Evolutionary conservation across 768 basidiomycete genomes (phyloP).

Genomic region (Grammothele lineata): DNA sequence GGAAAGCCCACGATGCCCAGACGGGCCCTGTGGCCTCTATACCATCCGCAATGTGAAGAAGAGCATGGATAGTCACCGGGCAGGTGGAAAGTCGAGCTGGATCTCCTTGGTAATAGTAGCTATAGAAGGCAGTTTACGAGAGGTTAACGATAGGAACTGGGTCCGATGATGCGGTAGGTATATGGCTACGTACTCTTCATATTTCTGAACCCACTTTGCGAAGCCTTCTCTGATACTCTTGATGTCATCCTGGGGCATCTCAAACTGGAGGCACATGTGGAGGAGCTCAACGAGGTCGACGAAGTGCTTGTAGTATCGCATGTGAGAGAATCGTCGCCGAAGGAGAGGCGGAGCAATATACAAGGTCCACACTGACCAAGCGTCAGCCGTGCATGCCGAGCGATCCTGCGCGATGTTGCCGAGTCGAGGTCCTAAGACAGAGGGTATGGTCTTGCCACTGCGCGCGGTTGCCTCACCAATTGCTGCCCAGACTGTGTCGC

Average conservation of each 20-base stretch:
- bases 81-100: conserved; percentile 22
- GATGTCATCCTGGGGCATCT: conserved; percentile 26
- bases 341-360: conserved; percentile 37
- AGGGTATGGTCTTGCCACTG: conserved; percentile 33
- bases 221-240: conserved; percentile 25
- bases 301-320: conserved; percentile 38
- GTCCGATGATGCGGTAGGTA: no score
- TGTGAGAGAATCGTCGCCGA: conserved; percentile 23
- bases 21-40: conserved; percentile 20
- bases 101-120: conserved; percentile 27
- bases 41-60: conserved; percentile 24
- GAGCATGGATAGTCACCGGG: conserved; percentile 27
- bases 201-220: conserved; percentile 31
- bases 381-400: conserved; percentile 30
- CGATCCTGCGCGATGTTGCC: conserved; percentile 28
- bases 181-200: conserved; percentile 24
- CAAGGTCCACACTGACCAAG: conserved; percentile 33
- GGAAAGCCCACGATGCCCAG: conserved; percentile 24
- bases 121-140: no score
- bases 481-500: conserved; percentile 31
- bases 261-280: conserved; percentile 31
- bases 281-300: conserved; percentile 33
- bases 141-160: no score
- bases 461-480: conserved; percentile 27
- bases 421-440: conserved; percentile 27